Evolutionary conservation across 371 early-diverging fungal genomes (phyloP), one percentile per base, ranked within the genome.

Genomic region (Sporodiniella umbellata): DNA sequence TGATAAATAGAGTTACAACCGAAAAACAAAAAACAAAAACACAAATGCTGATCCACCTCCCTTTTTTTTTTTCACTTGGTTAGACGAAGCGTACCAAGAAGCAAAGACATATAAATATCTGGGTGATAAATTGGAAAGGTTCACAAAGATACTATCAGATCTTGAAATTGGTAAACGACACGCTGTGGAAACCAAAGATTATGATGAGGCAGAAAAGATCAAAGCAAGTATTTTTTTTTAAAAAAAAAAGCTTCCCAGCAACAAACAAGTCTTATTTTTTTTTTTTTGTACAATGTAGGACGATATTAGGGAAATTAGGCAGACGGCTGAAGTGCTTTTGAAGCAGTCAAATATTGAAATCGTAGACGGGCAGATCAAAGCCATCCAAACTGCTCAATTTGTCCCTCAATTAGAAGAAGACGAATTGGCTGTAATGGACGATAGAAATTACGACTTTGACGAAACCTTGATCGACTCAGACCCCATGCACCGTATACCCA

Each of bases 141-240:
- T 77, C 25, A 78, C 78, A 22, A 81, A 79, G n/a, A 83, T 87
- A 42, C 64, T 89, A 26, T 63, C 78, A 8, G 71, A 71, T 31
- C 48, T 87, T 15, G 79, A 82, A 42, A 56, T 69, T 37, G 60
- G 74, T 24, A 89, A 89, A 51, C 67, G 72, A 17, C 66, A 76
- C 23, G 86, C 88, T 4, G 82, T 85, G 2, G 73, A 81, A 33
- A 63, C 63, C 15, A 89, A 89, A 51, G 88, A 90, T 24, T 90
- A 84, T 58, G 89, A 88, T 43, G 68, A 78, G 53, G 91, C 91
- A 1, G 87, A 85, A 45, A 79, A 81, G 35, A 64, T 83, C 19
- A 88, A 89, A 75, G 86, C 80, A 66, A 21, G 44, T 23, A 28
- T 17, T 33, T 8, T 21, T n/a, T 23, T 11, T 42, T 48, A 35